Evolutionary conservation across 805 yeast species (phyloP).

Genomic region (Saccharomycopsis lassenensis): DNA sequence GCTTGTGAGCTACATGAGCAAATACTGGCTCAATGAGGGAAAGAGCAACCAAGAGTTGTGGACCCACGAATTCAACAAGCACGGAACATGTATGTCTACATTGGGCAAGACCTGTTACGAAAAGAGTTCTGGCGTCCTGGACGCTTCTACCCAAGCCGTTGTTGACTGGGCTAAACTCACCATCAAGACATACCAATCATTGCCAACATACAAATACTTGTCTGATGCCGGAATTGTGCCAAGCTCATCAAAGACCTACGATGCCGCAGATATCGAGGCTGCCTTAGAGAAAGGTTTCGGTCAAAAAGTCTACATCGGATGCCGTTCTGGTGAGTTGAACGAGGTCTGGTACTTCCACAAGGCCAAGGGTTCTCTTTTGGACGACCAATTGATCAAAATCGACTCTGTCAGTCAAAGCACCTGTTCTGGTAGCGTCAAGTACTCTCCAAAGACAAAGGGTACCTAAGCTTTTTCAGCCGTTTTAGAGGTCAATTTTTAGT

Average conservation of each 20-base stretch:
- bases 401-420: conserved; percentile 25
- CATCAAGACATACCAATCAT: conserved; percentile 41
- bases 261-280: conserved; percentile 39
- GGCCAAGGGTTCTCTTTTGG: conserved; percentile 58
- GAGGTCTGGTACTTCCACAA: conserved; percentile 70
- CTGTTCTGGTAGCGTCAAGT: conserved; percentile 7
- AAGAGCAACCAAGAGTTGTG: conserved; percentile 62
- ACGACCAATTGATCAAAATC: conserved; percentile 53
- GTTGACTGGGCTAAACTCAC: conserved; percentile 33
- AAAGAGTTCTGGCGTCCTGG: background rate
- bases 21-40: conserved; percentile 62
- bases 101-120: conserved; percentile 24
- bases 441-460: conserved; percentile 7
- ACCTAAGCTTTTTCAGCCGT: no score
- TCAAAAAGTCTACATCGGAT: conserved; percentile 46
- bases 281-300: conserved; percentile 44
- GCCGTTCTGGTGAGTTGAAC: conserved; percentile 34
- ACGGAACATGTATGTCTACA: conserved; percentile 85
- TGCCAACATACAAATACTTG: conserved; percentile 62
- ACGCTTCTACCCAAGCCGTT: conserved; percentile 21
- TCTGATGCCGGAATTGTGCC: conserved; percentile 64
- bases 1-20: conserved; percentile 39
- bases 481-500: no score
- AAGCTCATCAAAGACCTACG: conserved; percentile 40
- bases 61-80: conserved; percentile 90